These are phyloP conservation scores for Pleurotus platypus DNA, from an alignment of 768 basidiomycete genomes.

Conservation along the genomic window DNA sequence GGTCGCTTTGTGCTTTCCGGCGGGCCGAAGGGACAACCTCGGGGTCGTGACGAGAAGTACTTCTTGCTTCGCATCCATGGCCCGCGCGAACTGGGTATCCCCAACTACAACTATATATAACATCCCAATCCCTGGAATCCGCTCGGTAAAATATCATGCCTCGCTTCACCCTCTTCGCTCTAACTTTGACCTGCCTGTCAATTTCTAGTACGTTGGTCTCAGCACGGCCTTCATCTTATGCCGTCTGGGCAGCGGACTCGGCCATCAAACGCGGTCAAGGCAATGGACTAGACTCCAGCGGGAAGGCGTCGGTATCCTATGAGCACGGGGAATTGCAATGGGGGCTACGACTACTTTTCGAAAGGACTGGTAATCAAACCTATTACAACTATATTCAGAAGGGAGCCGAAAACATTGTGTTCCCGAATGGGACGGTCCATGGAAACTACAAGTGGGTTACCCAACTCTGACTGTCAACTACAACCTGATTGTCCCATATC, in stretches of 20 bases:
- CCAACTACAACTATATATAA: not conserved
- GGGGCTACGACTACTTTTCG: slow-evolving; percentile 37
- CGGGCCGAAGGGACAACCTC: not conserved
- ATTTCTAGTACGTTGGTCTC: not conserved
- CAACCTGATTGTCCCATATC: not conserved
- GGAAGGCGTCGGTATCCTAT: slow-evolving; percentile 33
- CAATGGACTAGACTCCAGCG: slow-evolving; percentile 31
- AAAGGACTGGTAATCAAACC: slow-evolving; percentile 33
- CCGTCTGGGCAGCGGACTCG: slow-evolving; percentile 43
- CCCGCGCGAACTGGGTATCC: not conserved
- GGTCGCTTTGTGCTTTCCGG: too few relatives aligned
- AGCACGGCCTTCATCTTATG: slow-evolving; percentile 32
- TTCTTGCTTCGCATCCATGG: not conserved
- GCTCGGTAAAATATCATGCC: not conserved
- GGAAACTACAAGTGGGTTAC: slow-evolving; percentile 32
- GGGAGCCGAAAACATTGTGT: slow-evolving; percentile 35
- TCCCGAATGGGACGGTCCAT: slow-evolving; percentile 32
- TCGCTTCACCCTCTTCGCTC: not conserved
- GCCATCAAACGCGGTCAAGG: slow-evolving; percentile 40
- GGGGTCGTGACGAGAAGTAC: not conserved
- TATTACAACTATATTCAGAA: slow-evolving; percentile 38
- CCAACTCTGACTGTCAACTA: not conserved
- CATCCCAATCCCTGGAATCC: not conserved
- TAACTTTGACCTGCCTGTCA: not conserved
- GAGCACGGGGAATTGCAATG: slow-evolving; percentile 38